Evolutionary conservation across 495 filamentous ascomycete genomes (phyloP), one percentile per base, ranked within the genome.

Genomic region (Apiosordaria backusii): DNA sequence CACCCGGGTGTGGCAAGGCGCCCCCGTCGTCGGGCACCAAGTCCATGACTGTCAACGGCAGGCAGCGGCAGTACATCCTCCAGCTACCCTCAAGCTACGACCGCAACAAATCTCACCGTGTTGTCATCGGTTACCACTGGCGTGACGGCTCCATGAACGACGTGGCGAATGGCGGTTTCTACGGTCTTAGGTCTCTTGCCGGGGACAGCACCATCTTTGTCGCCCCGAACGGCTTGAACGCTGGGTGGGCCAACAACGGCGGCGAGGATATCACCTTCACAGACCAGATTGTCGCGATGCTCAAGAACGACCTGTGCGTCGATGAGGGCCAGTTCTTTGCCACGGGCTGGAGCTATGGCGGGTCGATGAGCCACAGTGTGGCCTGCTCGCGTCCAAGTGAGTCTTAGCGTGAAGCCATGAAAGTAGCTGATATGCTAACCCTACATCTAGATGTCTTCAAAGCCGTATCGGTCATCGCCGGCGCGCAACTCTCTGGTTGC

Each of bases 271-370:
- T 83, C 4, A 71, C 74, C 15, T 79, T 83, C 65, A 75, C 79
- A 18, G 71, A 78, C 50, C 45, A 72, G 26, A 74, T 83, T 19
- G 63, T 81, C 50, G 63, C 75, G 24, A 57, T 70, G 9, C 60
- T 81, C 13, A 74, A 78, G 25, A 69, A 68, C 35, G 80, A 79
- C 24, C 75, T 83, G 50, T 84, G 82, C 63, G 67, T 82, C 2
- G 72, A 84, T 62, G 64, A 76, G 64, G 76, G 69, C 60, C 68
- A 78, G 24, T 72, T 79, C 62, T 84, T 81, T 69, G 73, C 79
- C 0, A 77, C 76, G 23, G 82, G 82, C 9, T 84, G 78, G 69
- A 80, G 77, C 64, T 84, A 81, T 67, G 82, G 82, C 35, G 82
- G 72, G 9, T 74, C 76, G 18, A 83, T 83, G 81, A 80, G 77